Base-by-base conservation (phyloP, 2,329 filamentous ascomycete species). In the Penicillium frequentans region DNA sequence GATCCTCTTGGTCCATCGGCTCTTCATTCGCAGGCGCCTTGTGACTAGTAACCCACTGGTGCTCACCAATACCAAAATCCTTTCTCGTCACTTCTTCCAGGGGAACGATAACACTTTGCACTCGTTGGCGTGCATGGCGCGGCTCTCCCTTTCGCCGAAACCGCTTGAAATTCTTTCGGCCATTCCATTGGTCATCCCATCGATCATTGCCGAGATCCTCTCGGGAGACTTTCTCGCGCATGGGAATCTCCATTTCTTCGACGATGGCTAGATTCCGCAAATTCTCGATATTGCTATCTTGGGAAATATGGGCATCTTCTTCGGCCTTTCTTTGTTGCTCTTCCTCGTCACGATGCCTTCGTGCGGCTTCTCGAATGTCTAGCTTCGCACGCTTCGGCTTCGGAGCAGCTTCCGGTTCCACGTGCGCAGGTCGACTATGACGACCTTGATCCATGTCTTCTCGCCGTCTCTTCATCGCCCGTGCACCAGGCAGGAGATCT, bases 131-230 rank as follows among this genome's bases (percentile, higher is more conserved):
- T 48, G 68, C 64, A 49, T 64, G 65, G 8, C 69, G 64, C 0
- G 73, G 52, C 60, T 71, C 68, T 64, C 74, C 65, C 54, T 72
- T 70, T 47, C 71, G 65, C 37, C 75, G 59, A 69, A 99, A 99
- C 66, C 86, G 90, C 73, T 99, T 99, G 78, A 96, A 99, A 70
- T 99, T 98, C 74, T 91, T 93, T 44, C 93, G 84, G 0, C 93
- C 95, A 70, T 97, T 96, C 95, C 95, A 99, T 39, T 82, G 82
- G 1, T 91, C 86, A 63, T 97, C 85, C 93, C 93, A 97, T 42
- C 90, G 82, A 5, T 87, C 84, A 19, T 81, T 75, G 33, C 73
- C 73, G n/a, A 77, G 70, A 52, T 75, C 63, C n/a, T 75, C 67
- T 63, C 59, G 64, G 59, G 51, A 66, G 66, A 66, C 63, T 64